A percentile compares a stretch with the other conserved stretches of the same genome.
Conservation (phyloP, 2,329 filamentous ascomycete genomes). For the Chrysoporthe deuterocubensis region DNA sequence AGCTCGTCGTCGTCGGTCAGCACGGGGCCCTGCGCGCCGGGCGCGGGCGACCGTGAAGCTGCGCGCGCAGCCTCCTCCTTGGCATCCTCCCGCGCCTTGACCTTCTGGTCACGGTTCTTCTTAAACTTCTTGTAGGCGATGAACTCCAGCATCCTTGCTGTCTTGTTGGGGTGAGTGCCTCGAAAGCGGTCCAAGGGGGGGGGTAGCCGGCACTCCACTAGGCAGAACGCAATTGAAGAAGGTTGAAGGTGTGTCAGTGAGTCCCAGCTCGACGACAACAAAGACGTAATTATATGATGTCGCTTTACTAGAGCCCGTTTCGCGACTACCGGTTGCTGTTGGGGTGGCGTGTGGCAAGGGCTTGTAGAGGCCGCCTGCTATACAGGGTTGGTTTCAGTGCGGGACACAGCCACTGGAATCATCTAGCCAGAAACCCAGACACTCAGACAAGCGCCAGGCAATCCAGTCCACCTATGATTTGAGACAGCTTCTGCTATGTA, state of each 20-base stretch:
- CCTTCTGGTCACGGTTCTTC: constrained; percentile 42
- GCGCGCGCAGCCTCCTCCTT: constrained; percentile 33
- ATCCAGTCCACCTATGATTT: neutral
- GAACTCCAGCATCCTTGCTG: constrained; percentile 61
- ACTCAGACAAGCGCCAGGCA: neutral
- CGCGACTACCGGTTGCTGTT: constrained; percentile 20
- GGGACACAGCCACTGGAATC: constrained; percentile 25
- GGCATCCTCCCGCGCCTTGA: constrained; percentile 51
- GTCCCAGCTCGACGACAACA: neutral
- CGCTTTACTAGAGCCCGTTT: neutral
- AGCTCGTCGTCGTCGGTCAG: constrained; percentile 61
- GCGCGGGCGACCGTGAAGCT: constrained; percentile 8
- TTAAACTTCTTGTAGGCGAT: constrained; percentile 66
- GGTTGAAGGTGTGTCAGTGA: neutral
- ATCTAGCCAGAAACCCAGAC: constrained; percentile 9
- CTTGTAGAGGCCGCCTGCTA: constrained; percentile 17
- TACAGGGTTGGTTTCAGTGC: neutral
- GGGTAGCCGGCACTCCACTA: neutral
- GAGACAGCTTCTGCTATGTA: neutral
- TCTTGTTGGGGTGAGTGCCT: neutral
- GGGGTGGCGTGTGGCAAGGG: constrained; percentile 24
- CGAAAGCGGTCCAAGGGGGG: neutral
- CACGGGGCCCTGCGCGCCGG: constrained; percentile 44
- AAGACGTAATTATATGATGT: neutral
- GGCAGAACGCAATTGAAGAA: neutral